Percentiles rank a stretch among this genome's conserved stretches.
Conservation (phyloP, 192 early-diverging fungal genomes). For the Podila epigama region DNA sequence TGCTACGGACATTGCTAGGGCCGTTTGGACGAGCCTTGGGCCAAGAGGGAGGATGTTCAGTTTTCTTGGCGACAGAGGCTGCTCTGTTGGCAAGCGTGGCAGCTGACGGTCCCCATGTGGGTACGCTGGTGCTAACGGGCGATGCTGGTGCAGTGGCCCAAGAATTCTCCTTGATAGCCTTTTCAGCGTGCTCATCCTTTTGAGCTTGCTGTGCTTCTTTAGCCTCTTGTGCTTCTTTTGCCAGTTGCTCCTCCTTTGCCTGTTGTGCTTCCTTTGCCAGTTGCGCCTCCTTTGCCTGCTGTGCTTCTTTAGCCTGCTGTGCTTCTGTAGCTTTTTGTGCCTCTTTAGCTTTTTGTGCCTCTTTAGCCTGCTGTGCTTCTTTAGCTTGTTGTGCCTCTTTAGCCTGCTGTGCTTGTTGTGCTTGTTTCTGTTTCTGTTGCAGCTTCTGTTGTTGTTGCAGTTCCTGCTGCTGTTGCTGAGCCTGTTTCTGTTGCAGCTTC, state of each 20-base stretch:
- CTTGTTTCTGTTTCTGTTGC: too few relatives aligned
- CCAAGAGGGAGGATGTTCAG: conserved; percentile 6
- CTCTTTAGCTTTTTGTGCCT: neutral
- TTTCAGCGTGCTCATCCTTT: neutral
- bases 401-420: too few relatives aligned
- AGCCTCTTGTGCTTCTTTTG: neutral
- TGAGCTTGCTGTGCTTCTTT: neutral
- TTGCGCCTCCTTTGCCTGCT: neutral
- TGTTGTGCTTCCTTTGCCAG: neutral
- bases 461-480: too few relatives aligned
- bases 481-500: too few relatives aligned
- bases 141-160: neutral
- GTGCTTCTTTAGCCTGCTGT: neutral
- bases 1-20: neutral
- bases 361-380: neutral
- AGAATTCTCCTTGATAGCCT: neutral
- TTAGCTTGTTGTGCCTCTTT: too few relatives aligned
- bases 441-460: neutral
- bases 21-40: conserved; percentile 4
- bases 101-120: conserved; percentile 44
- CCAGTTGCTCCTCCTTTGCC: neutral
- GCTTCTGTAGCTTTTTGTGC: neutral
- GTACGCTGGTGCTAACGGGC: conserved; percentile 17
- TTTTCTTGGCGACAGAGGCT: conserved; percentile 14
- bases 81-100: conserved; percentile 40